Evolutionary conservation across 129 eudicot species (phyloP), one percentile per base, ranked within the genome.

Genomic region (Helianthus annuus): DNA sequence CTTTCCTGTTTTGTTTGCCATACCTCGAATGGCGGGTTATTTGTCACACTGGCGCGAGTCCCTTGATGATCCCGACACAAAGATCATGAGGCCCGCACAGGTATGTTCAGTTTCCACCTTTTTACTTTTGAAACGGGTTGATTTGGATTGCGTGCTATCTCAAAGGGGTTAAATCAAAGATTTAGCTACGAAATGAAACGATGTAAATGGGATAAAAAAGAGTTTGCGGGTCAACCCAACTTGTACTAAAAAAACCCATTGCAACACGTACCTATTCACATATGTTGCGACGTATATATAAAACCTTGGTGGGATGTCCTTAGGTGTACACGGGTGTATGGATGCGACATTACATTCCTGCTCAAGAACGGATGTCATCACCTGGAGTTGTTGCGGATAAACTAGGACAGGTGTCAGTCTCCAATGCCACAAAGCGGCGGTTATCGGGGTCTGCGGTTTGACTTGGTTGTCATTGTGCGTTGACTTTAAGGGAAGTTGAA

Each of bases 1-100:
- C 85, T 95, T 95, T 29, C 84, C 99, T 44, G 94, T 95, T 66
- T 52, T 95, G 73, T 95, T 95, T 80, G 99, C 99, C 22, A 88
- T 90, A 24, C 99, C 99, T 73, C 91, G 99, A 75, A 95, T 95
- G 99, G 99, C 97, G 54, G 99, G 99, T 29, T 95, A 90, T 74
- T 80, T 95, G 62, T 80, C 99, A 12, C 99, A 95, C 68, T 95
- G 99, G 99, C 77, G 87, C 40, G 99, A 95, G 77, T 95, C 97
- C 6, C 87, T 95, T 48, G 96, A 88, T 81, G 99, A 95, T 76
- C 97, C 97, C 13, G 96, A 95, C 76, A 95, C 99, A 16, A 95
- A 95, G 87, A 88, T 95, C 83, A 88, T 95, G 94, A 88, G 99
- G 82, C 99, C 99, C 9, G 96, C 95, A 51, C 91, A 95, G 99